These are phyloP conservation scores for Trichoderma parareesei DNA, from an alignment of 495 filamentous ascomycete genomes.

Conservation along the genomic window DNA sequence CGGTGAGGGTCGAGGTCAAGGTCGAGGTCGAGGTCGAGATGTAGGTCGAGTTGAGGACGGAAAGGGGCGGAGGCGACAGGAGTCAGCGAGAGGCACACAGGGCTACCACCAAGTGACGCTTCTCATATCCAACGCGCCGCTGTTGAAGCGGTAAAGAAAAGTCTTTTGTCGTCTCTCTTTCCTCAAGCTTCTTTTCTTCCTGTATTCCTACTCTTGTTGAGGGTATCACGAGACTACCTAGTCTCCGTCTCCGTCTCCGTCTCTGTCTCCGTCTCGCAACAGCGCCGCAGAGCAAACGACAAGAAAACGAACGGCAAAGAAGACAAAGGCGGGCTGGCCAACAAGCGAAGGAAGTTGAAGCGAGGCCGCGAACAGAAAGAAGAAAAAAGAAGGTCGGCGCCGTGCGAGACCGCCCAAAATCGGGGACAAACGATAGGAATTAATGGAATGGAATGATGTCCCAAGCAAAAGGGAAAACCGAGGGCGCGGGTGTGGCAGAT, in stretches of 20 bases:
- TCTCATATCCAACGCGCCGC: constrained; percentile 8
- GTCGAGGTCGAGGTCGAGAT: neutral
- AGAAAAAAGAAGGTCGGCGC: neutral
- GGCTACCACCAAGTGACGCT: constrained; percentile 7
- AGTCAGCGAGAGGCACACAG: neutral
- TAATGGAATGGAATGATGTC: too few species aligned
- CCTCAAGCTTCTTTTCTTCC: neutral
- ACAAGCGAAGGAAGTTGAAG: too few species aligned
- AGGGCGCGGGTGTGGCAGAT: neutral
- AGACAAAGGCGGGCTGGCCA: too few species aligned
- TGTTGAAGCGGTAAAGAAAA: constrained; percentile 1
- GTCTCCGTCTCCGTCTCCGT: too few species aligned
- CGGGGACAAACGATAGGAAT: too few species aligned
- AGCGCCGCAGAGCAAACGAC: neutral
- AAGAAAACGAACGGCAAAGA: neutral
- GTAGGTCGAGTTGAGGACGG: neutral
- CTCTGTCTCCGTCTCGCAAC: neutral
- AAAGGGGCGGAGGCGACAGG: neutral
- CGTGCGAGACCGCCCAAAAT: too few species aligned
- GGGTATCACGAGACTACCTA: too few species aligned
- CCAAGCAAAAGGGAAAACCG: neutral
- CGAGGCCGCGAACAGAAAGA: neutral
- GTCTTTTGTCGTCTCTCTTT: neutral
- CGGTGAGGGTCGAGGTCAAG: neutral
- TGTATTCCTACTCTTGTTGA: too few species aligned